A percentile compares a stretch with the other conserved stretches of the same genome.
These are phyloP conservation scores for Acrodontium crateriforme DNA, from an alignment of 2,329 filamentous ascomycete genomes.

Conservation along the genomic window DNA sequence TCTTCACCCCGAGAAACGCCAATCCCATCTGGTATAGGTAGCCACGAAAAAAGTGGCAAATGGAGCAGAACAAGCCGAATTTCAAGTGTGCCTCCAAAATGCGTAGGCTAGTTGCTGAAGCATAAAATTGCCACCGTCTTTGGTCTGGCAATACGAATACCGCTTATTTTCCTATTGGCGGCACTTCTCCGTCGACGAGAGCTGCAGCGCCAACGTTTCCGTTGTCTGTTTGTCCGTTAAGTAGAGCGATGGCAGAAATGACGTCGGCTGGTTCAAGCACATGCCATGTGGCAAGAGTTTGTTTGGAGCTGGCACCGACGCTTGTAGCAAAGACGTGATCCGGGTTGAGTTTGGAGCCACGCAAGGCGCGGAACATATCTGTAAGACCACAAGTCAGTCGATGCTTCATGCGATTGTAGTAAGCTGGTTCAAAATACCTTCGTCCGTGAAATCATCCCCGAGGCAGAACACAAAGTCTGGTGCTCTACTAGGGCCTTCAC, in stretches of 20 bases:
- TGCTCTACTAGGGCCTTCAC: conserved; percentile 38
- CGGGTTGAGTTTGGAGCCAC: conserved; percentile 40
- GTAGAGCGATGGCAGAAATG: conserved; percentile 34
- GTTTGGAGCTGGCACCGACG: conserved; percentile 81
- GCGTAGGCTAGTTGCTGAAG: too few species aligned
- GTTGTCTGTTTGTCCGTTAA: conserved; percentile 20
- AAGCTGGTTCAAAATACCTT: conserved; percentile 47
- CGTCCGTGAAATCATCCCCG: conserved; percentile 93
- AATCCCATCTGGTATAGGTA: too few species aligned
- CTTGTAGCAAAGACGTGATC: conserved; percentile 79
- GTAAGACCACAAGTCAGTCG: not conserved
- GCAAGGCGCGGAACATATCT: conserved; percentile 75
- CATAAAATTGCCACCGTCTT: too few species aligned
- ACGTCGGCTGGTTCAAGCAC: conserved; percentile 80
- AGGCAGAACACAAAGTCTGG: conserved; percentile 82
- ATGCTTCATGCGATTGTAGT: not conserved
- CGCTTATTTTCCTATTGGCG: not conserved
- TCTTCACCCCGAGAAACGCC: too few species aligned
- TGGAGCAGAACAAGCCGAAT: too few species aligned
- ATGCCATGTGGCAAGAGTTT: conserved; percentile 82
- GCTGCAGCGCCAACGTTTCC: conserved; percentile 18
- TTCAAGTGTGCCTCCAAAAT: too few species aligned
- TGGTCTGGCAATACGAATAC: too few species aligned
- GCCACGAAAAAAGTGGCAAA: too few species aligned
- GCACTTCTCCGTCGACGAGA: conserved; percentile 14